Evolutionary conservation across 2,329 filamentous ascomycete genomes (phyloP), one percentile per base, ranked within the genome.

Genomic region (Escovopsis sp.): DNA sequence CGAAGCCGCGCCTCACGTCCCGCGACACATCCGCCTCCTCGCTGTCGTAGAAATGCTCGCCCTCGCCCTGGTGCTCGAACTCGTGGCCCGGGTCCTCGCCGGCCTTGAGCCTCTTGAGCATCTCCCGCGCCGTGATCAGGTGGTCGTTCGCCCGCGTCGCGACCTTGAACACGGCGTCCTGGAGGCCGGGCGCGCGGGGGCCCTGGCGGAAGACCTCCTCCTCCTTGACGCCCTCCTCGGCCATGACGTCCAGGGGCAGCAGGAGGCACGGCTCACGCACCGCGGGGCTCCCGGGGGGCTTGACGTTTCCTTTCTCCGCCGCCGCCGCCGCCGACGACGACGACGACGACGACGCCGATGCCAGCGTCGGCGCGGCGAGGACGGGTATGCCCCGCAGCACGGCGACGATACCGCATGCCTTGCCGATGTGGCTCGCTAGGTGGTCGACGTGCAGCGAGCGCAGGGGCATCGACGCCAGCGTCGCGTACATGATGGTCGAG

Each of bases 71-170:
- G 55, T 95, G 85, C 62, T 96, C 89, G 58, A 89, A 95, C 5
- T 85, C 85, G 58, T 95, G 89, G 0, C 82, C 85, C 0, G 85
- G 75, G 39, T 77, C 79, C 51, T 82, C 65, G 2, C 87, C 85
- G 4, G 77, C 78, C 42, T 76, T 76, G 18, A 94, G 65, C 53
- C 84, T 85, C 55, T 78, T 80, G 46, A 96, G 62, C 87, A 98
- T 94, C 59, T 94, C 85, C 45, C 87, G 72, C 2, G 84, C 89
- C 0, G 89, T 96, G 51, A 95, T 94, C 32, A 98, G 68, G 61
- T 98, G 91, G 58, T 98, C 91, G 55, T 93, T 93, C 6, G 91
- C 91, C 33, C 89, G 76, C 0, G 91, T 98, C 0, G 91, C 91
- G 12, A 98, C 85, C 4, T 77, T 73, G 61, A 96, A 98, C 1